Base-by-base conservation (phyloP, 176 grass and related monocot genomes). In the Paspalum notatum region DNA sequence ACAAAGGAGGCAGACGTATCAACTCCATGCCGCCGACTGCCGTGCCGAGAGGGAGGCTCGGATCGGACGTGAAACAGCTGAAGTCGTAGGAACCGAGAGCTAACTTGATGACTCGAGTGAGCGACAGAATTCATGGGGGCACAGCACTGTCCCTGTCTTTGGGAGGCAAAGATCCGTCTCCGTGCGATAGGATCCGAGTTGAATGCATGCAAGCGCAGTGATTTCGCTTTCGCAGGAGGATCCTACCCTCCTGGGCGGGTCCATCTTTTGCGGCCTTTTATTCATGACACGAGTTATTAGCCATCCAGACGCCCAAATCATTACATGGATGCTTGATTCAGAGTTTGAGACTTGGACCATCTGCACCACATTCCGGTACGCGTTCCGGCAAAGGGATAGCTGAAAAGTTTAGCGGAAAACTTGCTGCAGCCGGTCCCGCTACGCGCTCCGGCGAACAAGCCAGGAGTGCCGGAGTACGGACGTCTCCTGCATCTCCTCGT, bases 91-190 rank as follows among this genome's bases (percentile, higher is more conserved):
- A 50, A 15, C 45, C 18, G 41, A 25, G 64, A 5, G 47, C 52
- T 54, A 25, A 32, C 66, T 76, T 48, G 14, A 62, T 15, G 71
- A 27, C 65, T 55, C 26, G 73, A 64, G 2, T 32, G 32, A 32
- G 32, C 3, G 79, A 12, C 32, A 48, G 66, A 68, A 79, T 80
- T 80, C 22, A 80, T 52, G 41, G 44, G 13, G 40, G 52, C 18
- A 79, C 81, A 48, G 76, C 82, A 89, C 76, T 76, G 82, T 70
- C 82, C 46, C 80, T 84, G 76, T 85, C 87, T 20, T 47, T 41
- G 87, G 70, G 49, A 68, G 61, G 74, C 50, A 79, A 61, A 70
- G 54, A 87, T 88, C 72, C 53, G 42, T 48, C 59, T 73, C 58
- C 80, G 12, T 32, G 32, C 32, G 32, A 32, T 32, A 32, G 32